Evolutionary conservation across 2,329 filamentous ascomycete genomes (phyloP), one percentile per base, ranked within the genome.

Genomic region (Phialophora expanda): DNA sequence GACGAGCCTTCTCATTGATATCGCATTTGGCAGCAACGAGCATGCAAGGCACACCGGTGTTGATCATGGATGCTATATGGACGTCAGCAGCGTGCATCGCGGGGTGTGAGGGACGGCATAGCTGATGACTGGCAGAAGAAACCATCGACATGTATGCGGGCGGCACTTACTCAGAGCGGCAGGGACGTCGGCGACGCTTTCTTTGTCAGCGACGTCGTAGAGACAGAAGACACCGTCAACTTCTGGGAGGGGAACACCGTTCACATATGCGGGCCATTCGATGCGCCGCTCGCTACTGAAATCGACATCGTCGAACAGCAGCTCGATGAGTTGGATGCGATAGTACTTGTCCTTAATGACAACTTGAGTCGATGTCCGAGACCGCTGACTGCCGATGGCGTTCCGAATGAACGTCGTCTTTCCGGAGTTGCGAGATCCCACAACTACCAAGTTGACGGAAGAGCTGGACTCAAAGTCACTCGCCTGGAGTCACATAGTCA

Each of bases 21-120:
- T 97, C 94, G 81, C 92, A 96, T 83, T 97, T 97, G 77, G 89
- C 94, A 62, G 92, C 92, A 59, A 96, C 91, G 50, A 97, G 85
- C 68, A 94, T 85, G 61, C 90, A 90, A 8, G 93, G 92, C 14
- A 68, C 34, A 12, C 67, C 69, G n/a, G 66, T 69, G 17, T 67
- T 70, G 38, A 64, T 66, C 64, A 73, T 69, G 41, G 69, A 69
- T 20, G 65, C 70, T 70, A 50, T 32, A 32, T 28, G 26, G 14
- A 57, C 6, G 17, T 62, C 28, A 53, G 56, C 28, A 62, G 34
- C 46, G 8, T 22, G 26, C 14, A 22, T 20, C 7, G 14, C 38
- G 11, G 24, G 38, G 30, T 24, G 30, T 6, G 38, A 44, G 38
- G 11, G 14, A 28, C 20, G 9, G 30, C 12, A 26, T 20, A 28